phyloP scores from a whole-genome alignment of 495 filamentous ascomycete genomes.

The Xylaria palmicola region DNA sequence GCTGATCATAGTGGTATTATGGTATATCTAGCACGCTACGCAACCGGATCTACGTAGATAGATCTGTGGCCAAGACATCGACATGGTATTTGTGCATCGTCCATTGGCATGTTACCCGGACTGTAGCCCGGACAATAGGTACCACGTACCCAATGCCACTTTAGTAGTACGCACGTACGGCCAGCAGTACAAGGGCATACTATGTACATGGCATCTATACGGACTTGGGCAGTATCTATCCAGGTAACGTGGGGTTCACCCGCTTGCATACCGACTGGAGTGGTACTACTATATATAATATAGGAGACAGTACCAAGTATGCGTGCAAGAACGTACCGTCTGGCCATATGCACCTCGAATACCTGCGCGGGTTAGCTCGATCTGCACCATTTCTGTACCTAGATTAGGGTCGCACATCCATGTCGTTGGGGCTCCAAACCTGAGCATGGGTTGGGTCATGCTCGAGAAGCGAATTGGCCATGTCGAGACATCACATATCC shows the following conservation, averaged over 20 bases:
- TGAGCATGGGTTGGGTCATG: not conserved
- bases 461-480: not conserved
- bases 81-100: not conserved
- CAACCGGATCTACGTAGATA: not conserved
- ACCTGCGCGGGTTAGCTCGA: too few relatives aligned
- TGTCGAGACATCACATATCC: not conserved
- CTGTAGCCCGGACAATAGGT: too few relatives aligned
- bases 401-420: constrained; percentile 1
- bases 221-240: too few relatives aligned
- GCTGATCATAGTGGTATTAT: not conserved
- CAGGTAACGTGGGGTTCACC: too few relatives aligned
- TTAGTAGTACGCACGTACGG: too few relatives aligned
- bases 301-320: too few relatives aligned
- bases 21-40: not conserved
- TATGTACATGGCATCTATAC: too few relatives aligned
- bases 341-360: not conserved
- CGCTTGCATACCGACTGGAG: too few relatives aligned
- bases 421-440: not conserved
- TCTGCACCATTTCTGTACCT: not conserved
- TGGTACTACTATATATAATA: too few relatives aligned
- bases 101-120: too few relatives aligned
- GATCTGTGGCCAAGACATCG: constrained; percentile 1
- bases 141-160: too few relatives aligned
- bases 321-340: not conserved
- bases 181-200: too few relatives aligned